Evolutionary conservation across 208 protist genomes (phyloP).

Genomic region (Crithidia bombi): DNA sequence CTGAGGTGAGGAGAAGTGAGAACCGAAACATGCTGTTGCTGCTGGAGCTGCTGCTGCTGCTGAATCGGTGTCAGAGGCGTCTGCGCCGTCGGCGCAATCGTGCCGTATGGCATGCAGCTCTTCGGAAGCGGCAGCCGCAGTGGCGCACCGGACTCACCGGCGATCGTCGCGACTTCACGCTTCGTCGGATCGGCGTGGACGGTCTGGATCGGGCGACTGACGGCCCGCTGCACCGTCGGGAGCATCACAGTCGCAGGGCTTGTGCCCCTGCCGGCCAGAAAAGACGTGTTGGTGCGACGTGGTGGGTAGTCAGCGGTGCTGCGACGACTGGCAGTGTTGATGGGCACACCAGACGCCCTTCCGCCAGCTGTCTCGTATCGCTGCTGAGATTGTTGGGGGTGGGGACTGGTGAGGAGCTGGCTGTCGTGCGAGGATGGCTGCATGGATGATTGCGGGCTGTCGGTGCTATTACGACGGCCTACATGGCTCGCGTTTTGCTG

Average conservation of each 20-base stretch:
- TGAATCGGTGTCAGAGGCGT: not conserved
- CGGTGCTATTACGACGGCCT: not conserved
- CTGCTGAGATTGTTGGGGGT: constrained; percentile 14
- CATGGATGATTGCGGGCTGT: not conserved
- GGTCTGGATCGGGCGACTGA: not conserved
- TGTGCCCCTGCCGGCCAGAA: not conserved
- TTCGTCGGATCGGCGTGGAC: constrained; percentile 1
- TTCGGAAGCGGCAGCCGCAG: constrained; percentile 10
- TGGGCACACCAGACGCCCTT: not conserved
- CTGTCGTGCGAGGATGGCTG: not conserved
- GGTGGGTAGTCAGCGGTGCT: constrained; percentile 18
- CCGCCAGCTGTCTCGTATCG: not conserved
- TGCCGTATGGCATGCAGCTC: not conserved
- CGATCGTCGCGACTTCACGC: not conserved
- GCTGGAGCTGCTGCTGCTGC: constrained; percentile 3
- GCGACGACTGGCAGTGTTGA: constrained; percentile 5
- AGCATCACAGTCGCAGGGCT: not conserved
- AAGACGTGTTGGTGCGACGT: not conserved
- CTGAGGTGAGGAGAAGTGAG: constrained; percentile 10
- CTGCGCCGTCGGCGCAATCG: not conserved
- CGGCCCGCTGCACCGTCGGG: constrained; percentile 10
- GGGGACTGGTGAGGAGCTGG: not conserved
- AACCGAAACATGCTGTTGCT: not conserved
- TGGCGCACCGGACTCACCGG: not conserved
- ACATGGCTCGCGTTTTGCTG: not conserved